Evolutionary conservation across 345 rosid genomes (phyloP), one percentile per base, ranked within the genome.

Genomic region (Hibiscus syriacus): DNA sequence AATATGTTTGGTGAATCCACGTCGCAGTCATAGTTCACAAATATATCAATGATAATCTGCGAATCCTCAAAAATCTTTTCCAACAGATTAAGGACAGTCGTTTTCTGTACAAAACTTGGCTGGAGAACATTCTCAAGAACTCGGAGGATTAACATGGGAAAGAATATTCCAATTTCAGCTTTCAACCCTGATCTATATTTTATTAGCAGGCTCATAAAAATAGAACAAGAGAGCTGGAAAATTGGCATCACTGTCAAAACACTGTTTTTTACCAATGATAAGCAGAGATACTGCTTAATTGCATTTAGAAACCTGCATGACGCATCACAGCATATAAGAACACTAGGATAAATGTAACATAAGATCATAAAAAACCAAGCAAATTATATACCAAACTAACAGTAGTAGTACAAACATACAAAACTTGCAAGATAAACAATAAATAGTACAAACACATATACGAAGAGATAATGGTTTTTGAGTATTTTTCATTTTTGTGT

Each of bases 101-200:
- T 90, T 78, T 93, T 93, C 87, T 93, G 98, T 70, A 93, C 64
- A 79, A 90, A 93, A 72, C 98, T 93, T 65, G 98, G 98, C 86
- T 90, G 98, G 55, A 89, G 90, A 68, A 93, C 86, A 80, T 93
- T 93, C 81, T 93, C 98, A 74, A 93, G 94, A 68, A 93, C 92
- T 68, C 98, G 83, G 79, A 90, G 94, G 77, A 90, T 74, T 48
- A 93, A 92, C 98, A 93, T 93, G 57, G 96, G 96, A 79, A 90
- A 87, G 85, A 93, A 93, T 71, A 93, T 87, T 64, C 97, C 96
- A 79, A 93, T 90, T 84, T 93, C 92, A 66, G 87, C 85, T 79
- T 90, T 93, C 79, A 93, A 67, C 32, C 82, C 92, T 29, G 90
- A 84, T 87, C 98, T 87, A 78, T 76, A 90, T 77, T 93, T 93